A percentile compares a stretch with the other conserved stretches of the same genome.
Conservation (phyloP, 2,329 filamentous ascomycete species). For the Pseudogymnoascus sp. region DNA sequence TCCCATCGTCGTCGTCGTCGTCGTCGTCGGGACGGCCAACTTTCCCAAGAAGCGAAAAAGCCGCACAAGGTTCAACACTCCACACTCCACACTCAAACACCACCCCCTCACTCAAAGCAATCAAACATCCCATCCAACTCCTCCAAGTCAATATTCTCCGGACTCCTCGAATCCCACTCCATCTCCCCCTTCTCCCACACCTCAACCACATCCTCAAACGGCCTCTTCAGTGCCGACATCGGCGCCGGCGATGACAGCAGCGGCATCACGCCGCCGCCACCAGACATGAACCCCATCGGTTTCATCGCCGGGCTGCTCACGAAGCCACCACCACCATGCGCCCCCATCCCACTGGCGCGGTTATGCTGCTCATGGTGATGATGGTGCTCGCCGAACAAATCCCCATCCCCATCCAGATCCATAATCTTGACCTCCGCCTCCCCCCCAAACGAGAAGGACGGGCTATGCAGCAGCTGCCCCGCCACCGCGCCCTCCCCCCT, state of each 20-base stretch:
- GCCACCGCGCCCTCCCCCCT: slow-evolving; percentile 33
- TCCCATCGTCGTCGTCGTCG: background rate
- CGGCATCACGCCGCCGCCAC: slow-evolving; percentile 30
- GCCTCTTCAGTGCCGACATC: slow-evolving; percentile 38
- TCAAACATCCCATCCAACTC: slow-evolving; percentile 85
- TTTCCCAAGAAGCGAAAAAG: background rate
- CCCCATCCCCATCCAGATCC: slow-evolving; percentile 20
- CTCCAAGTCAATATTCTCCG: slow-evolving; percentile 84
- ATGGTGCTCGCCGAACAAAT: slow-evolving; percentile 25
- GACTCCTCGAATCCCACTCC: slow-evolving; percentile 59
- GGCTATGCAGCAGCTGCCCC: slow-evolving; percentile 23
- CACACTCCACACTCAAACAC: background rate
- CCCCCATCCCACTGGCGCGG: background rate
- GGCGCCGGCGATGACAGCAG: slow-evolving; percentile 31
- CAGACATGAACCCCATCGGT: slow-evolving; percentile 35
- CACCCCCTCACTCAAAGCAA: slow-evolving; percentile 37
- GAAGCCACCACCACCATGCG: slow-evolving; percentile 27
- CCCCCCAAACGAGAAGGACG: slow-evolving; percentile 8
- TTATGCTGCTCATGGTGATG: slow-evolving; percentile 24
- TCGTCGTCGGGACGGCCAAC: background rate
- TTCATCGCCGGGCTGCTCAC: slow-evolving; percentile 49
- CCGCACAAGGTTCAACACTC: background rate
- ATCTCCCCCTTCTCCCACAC: slow-evolving; percentile 30
- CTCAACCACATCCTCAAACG: slow-evolving; percentile 29
- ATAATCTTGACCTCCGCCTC: slow-evolving; percentile 25